Percentiles rank a stretch among this genome's conserved stretches.
Conservation (phyloP, 139 green algal species). For the Asterochloris erici region DNA sequence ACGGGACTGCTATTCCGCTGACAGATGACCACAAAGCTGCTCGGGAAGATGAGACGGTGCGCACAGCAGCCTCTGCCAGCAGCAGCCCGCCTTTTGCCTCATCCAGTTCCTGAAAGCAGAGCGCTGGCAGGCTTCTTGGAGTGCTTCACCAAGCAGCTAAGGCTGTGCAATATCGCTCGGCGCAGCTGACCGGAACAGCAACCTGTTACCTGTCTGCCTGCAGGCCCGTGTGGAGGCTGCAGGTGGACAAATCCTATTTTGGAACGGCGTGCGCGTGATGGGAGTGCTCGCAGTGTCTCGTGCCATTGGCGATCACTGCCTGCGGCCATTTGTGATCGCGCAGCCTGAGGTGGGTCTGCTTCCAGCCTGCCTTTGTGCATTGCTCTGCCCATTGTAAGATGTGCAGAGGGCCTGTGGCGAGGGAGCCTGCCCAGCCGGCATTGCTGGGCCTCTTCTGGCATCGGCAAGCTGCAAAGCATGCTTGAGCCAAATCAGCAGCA, state of each 20-base stretch:
- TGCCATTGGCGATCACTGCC: conserved; percentile 66
- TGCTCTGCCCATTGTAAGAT: too few species aligned
- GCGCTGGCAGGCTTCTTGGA: not conserved
- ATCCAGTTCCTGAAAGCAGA: not conserved
- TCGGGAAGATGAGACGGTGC: conserved; percentile 63
- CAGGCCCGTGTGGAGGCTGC: conserved; percentile 62
- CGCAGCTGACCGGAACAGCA: not conserved
- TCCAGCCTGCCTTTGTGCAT: too few species aligned
- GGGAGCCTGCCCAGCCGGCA: too few species aligned
- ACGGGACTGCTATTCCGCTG: conserved; percentile 48
- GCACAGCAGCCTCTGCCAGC: not conserved
- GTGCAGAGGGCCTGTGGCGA: too few species aligned
- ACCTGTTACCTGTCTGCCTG: not conserved
- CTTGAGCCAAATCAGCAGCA: not conserved
- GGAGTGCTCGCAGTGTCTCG: conserved; percentile 70
- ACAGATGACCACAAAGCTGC: conserved; percentile 76
- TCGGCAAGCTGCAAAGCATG: not conserved
- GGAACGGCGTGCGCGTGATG: conserved; percentile 74
- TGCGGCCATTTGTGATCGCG: conserved; percentile 61
- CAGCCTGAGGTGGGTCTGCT: conserved; percentile 44
- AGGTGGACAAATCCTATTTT: conserved; percentile 72
- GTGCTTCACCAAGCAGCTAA: too few species aligned
- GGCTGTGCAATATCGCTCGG: too few species aligned
- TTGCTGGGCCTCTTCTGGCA: too few species aligned
- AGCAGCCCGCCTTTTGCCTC: not conserved